These are phyloP conservation scores for Plasmodium knowlesi DNA, from an alignment of 169 alveolate genomes.

Conservation along the genomic window DNA sequence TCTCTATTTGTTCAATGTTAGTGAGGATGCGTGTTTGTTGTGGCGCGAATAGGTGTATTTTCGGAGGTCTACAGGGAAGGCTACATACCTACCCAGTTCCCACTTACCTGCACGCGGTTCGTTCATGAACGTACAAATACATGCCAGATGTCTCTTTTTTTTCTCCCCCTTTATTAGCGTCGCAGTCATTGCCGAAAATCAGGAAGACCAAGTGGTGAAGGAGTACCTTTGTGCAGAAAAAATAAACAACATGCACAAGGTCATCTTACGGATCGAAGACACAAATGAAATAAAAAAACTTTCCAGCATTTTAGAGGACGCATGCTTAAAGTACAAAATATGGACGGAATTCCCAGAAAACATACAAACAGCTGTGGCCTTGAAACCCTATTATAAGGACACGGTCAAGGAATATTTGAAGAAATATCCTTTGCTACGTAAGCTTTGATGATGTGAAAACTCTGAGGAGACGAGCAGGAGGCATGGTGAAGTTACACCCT, in stretches of 20 bases:
- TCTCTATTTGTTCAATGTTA: neutral
- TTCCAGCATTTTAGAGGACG: constrained; percentile 53
- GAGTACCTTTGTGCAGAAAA: constrained; percentile 76
- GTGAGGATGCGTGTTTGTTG: neutral
- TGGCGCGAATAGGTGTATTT: neutral
- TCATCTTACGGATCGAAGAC: constrained; percentile 64
- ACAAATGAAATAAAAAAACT: constrained; percentile 62
- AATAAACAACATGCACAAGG: constrained; percentile 76
- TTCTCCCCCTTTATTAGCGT: constrained; percentile 28
- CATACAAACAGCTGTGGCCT: constrained; percentile 75
- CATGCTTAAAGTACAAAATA: constrained; percentile 62
- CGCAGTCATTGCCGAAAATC: constrained; percentile 75
- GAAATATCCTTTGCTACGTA: constrained; percentile 71
- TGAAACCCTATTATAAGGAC: constrained; percentile 75
- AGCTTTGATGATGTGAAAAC: constrained; percentile 9
- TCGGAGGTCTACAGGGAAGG: neutral
- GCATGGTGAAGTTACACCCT: neutral
- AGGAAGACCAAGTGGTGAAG: constrained; percentile 63
- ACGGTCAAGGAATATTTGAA: constrained; percentile 75
- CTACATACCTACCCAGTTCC: neutral
- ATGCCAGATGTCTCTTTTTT: neutral
- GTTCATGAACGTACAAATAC: neutral
- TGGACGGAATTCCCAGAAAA: constrained; percentile 81
- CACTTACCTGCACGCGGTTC: neutral
- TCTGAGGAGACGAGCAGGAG: neutral